Conservation (phyloP, 1,284 basidiomycete species). For the Vanrija humicola region DNA sequence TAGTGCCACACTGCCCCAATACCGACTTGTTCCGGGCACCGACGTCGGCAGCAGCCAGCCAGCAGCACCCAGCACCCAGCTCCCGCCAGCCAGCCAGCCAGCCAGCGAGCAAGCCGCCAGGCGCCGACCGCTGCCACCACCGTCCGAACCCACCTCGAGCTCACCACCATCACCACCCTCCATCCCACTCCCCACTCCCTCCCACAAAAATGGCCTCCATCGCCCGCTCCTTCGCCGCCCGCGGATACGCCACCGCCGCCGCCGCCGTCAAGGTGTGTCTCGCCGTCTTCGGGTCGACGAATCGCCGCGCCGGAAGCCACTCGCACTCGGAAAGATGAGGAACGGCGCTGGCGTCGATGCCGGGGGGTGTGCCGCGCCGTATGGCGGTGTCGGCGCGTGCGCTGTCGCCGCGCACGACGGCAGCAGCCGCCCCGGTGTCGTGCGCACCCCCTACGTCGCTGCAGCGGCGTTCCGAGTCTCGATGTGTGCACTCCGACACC, state of each 20-base stretch:
- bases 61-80: no score
- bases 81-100: background rate
- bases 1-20: no score
- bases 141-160: background rate
- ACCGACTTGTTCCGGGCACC: no score
- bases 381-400: background rate
- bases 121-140: background rate
- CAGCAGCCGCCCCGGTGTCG: no score
- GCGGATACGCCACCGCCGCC: slow-evolving; percentile 48
- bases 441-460: background rate
- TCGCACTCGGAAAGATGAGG: background rate
- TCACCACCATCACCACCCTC: slow-evolving; percentile 5
- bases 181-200: slow-evolving; percentile 14
- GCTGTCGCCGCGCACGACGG: background rate
- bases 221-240: slow-evolving; percentile 37
- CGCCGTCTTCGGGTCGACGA: background rate
- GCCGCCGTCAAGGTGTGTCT: slow-evolving; percentile 44
- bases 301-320: no score
- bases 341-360: no score
- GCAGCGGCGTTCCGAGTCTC: background rate
- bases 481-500: background rate
- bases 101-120: background rate
- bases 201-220: slow-evolving; percentile 43
- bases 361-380: background rate
- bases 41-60: background rate